Conservation (phyloP, 164 flowering plant genomes). For the Magnolia kwangsiensis region DNA sequence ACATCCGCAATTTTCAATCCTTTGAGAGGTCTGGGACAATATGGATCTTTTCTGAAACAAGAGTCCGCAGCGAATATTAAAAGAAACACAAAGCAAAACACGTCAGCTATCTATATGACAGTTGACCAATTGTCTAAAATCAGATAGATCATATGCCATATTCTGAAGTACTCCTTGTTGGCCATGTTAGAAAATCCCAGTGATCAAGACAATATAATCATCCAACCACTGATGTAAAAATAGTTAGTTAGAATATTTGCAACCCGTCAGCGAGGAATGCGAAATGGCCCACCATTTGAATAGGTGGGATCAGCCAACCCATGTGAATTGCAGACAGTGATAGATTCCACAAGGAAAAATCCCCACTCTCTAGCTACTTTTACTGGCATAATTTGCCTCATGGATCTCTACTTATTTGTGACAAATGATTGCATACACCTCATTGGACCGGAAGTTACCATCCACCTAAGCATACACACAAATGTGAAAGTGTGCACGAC, state of each 20-base stretch:
- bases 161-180: too few species aligned
- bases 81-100: not conserved
- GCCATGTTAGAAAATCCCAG: too few species aligned
- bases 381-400: not conserved
- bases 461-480: too few species aligned
- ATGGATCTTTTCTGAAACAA: constrained; percentile 74
- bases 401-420: not conserved
- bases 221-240: too few species aligned
- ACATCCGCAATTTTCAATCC: constrained; percentile 83
- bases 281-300: not conserved
- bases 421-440: not conserved
- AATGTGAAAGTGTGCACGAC: too few species aligned
- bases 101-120: not conserved
- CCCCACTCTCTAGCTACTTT: too few species aligned
- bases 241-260: too few species aligned
- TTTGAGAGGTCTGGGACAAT: constrained; percentile 69
- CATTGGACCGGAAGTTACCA: not conserved
- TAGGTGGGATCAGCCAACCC: not conserved
- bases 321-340: not conserved
- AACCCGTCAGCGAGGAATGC: not conserved
- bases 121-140: not conserved
- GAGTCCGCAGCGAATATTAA: constrained; percentile 2
- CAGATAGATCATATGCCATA: too few species aligned
- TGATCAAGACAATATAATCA: too few species aligned
- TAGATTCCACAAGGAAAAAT: too few species aligned